These are phyloP conservation scores for Russula sp. DNA, from an alignment of 768 basidiomycete species.

Conservation along the genomic window DNA sequence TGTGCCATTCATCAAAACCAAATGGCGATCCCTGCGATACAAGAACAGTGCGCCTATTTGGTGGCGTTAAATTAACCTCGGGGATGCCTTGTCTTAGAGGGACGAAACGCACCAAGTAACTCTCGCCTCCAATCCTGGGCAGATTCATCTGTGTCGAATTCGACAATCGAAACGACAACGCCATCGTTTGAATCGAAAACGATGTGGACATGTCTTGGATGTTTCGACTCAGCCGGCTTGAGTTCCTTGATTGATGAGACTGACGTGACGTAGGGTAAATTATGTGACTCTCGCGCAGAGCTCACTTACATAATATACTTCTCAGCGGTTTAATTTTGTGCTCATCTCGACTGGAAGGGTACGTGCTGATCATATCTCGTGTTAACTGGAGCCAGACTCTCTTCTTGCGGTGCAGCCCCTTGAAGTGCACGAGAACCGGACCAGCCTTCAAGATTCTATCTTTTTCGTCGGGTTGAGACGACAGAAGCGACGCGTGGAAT, in stretches of 20 bases:
- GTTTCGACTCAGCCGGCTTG: constrained; percentile 43
- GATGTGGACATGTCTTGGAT: constrained; percentile 44
- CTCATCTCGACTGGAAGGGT: constrained; percentile 52
- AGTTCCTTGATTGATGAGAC: constrained; percentile 50
- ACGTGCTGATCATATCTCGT: constrained; percentile 57
- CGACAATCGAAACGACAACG: constrained; percentile 36
- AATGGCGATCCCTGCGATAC: constrained; percentile 44
- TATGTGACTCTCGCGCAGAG: neutral
- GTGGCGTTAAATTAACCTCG: neutral
- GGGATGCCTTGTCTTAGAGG: neutral
- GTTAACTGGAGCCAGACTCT: constrained; percentile 63
- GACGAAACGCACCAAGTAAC: constrained; percentile 39
- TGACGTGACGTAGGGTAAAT: constrained; percentile 36
- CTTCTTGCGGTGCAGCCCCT: constrained; percentile 45
- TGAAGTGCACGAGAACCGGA: constrained; percentile 47
- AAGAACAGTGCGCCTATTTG: constrained; percentile 46
- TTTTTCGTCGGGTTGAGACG: constrained; percentile 39
- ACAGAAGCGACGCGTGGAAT: constrained; percentile 62
- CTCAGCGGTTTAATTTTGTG: constrained; percentile 52
- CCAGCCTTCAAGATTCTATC: constrained; percentile 49
- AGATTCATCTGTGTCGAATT: constrained; percentile 60
- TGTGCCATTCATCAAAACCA: constrained; percentile 35
- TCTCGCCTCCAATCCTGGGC: constrained; percentile 51
- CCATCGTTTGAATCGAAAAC: constrained; percentile 37
- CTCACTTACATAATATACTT: constrained; percentile 49